These are phyloP conservation scores for Chernovozyma sophiae-reginae DNA, from an alignment of 1,139 yeast genomes.

Conservation along the genomic window DNA sequence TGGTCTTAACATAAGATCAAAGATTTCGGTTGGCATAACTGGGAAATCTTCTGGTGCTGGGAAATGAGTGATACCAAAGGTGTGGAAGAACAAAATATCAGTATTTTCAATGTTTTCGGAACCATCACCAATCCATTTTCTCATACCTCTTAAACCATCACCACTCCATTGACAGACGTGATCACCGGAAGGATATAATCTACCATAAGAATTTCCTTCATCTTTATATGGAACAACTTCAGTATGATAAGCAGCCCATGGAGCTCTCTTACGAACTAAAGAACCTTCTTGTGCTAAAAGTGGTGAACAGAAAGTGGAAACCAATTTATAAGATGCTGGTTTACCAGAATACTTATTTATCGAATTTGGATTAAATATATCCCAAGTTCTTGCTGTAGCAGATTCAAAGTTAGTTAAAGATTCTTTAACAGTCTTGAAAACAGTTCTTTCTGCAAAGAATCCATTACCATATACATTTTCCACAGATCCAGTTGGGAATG, in stretches of 20 bases:
- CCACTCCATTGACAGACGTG: conserved; percentile 81
- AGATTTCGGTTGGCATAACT: conserved; percentile 82
- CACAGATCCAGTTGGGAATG: conserved; percentile 57
- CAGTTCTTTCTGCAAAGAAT: conserved; percentile 58
- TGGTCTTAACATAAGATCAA: conserved; percentile 70
- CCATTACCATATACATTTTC: conserved; percentile 74
- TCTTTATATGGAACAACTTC: conserved; percentile 69
- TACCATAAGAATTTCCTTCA: conserved; percentile 46
- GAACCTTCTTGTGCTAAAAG: conserved; percentile 72
- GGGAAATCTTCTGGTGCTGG: conserved; percentile 92
- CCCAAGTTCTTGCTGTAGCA: conserved; percentile 71
- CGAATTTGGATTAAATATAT: conserved; percentile 66
- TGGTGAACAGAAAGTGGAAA: conserved; percentile 72
- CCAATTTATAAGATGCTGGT: conserved; percentile 73
- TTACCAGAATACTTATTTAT: conserved; percentile 67
- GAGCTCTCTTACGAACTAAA: conserved; percentile 74
- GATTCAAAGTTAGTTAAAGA: conserved; percentile 63
- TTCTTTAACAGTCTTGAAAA: conserved; percentile 64
- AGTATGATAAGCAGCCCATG: conserved; percentile 67
- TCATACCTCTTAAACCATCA: conserved; percentile 66
- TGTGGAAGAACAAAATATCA: conserved; percentile 71
- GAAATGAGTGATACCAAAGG: conserved; percentile 80
- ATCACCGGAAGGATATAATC: conserved; percentile 75
- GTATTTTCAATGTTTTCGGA: conserved; percentile 58
- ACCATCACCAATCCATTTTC: conserved; percentile 72